Evolutionary conservation across 2,329 filamentous ascomycete genomes (phyloP).

Genomic region (Fusarium redolens): DNA sequence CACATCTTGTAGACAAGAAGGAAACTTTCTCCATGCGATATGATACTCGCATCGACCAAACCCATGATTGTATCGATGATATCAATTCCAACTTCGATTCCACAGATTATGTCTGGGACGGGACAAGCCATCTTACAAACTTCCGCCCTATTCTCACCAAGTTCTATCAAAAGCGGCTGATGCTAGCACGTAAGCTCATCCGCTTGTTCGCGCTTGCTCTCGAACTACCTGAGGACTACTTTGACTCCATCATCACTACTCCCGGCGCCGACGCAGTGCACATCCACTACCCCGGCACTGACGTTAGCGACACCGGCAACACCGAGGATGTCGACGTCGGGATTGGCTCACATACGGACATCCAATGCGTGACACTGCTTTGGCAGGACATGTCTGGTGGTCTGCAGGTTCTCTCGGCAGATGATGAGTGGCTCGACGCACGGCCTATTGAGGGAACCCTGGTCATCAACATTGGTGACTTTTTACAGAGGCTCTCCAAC

Average conservation of each 20-base stretch:
- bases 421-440: slow-evolving; percentile 17
- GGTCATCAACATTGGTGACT: slow-evolving; percentile 13
- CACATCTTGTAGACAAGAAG: neutral
- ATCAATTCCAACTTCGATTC: slow-evolving; percentile 10
- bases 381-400: slow-evolving; percentile 23
- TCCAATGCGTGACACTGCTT: slow-evolving; percentile 13
- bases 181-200: slow-evolving; percentile 5
- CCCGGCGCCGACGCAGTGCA: slow-evolving; percentile 13
- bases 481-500: neutral
- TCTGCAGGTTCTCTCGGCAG: neutral
- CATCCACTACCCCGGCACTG: slow-evolving; percentile 6
- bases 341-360: slow-evolving; percentile 8
- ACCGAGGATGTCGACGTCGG: neutral
- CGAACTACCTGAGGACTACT: neutral
- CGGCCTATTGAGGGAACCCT: neutral
- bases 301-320: neutral
- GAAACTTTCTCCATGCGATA: slow-evolving; percentile 19
- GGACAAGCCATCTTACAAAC: neutral
- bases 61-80: neutral
- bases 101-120: slow-evolving; percentile 7
- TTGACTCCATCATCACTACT: slow-evolving; percentile 5
- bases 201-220: slow-evolving; percentile 10
- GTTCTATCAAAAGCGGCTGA: slow-evolving; percentile 5
- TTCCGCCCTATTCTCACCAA: neutral
- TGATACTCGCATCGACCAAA: slow-evolving; percentile 1